Conservation (phyloP, 2,329 filamentous ascomycete genomes). For the Furcasterigmium sp. region DNA sequence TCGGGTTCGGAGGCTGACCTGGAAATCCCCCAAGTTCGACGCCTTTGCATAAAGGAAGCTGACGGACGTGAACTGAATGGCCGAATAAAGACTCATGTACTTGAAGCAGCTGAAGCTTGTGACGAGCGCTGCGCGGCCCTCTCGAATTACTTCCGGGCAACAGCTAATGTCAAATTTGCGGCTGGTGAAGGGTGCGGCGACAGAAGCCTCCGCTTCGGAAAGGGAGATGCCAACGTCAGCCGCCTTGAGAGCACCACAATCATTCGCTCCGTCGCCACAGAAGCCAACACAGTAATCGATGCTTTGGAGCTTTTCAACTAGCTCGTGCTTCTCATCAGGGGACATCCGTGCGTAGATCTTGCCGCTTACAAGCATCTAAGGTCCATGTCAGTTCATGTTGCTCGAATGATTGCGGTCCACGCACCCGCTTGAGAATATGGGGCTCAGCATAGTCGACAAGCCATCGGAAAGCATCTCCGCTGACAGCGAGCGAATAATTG, state of each 20-base stretch:
- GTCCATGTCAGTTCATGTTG: neutral
- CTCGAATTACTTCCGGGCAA: constrained; percentile 88
- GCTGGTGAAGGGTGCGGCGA: constrained; percentile 96
- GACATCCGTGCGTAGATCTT: constrained; percentile 98
- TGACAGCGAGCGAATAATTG: constrained; percentile 86
- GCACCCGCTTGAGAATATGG: constrained; percentile 66
- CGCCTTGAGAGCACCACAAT: constrained; percentile 93
- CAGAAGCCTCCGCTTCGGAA: constrained; percentile 94
- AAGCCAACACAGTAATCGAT: constrained; percentile 95
- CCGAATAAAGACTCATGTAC: constrained; percentile 98
- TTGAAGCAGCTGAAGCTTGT: constrained; percentile 99
- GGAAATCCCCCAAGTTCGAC: constrained; percentile 94
- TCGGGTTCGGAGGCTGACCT: constrained; percentile 38
- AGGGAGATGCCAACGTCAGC: constrained; percentile 96
- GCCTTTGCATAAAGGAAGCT: constrained; percentile 93
- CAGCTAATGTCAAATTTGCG: constrained; percentile 95
- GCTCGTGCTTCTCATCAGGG: constrained; percentile 95
- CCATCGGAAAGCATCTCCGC: constrained; percentile 94
- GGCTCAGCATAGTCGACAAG: constrained; percentile 84
- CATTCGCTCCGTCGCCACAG: constrained; percentile 95
- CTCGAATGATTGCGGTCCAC: constrained; percentile 16
- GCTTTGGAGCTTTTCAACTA: constrained; percentile 94
- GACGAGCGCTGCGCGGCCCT: constrained; percentile 91
- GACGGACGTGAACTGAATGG: constrained; percentile 97
- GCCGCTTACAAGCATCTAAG: constrained; percentile 78